Conservation (phyloP, 1,139 yeast genomes). For the Geotrichum carabidarum region DNA sequence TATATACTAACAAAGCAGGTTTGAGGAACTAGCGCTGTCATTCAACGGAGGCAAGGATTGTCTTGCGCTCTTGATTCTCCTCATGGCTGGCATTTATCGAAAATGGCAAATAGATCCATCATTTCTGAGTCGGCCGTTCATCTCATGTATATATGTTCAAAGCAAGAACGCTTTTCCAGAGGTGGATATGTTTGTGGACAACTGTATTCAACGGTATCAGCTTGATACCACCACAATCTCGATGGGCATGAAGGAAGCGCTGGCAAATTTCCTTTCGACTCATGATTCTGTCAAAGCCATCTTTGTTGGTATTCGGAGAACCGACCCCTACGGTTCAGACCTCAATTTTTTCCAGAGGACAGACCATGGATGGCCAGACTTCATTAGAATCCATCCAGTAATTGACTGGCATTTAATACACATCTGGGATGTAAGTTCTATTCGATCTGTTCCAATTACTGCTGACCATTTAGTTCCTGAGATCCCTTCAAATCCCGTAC, state of each 20-base stretch:
- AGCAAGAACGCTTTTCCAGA: slow-evolving; percentile 63
- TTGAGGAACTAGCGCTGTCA: slow-evolving; percentile 62
- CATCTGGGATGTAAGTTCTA: slow-evolving; percentile 52
- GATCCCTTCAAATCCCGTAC: slow-evolving; percentile 50
- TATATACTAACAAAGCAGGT: slow-evolving; percentile 24
- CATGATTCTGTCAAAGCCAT: slow-evolving; percentile 52
- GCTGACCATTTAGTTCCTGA: slow-evolving; percentile 41
- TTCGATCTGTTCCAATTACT: not conserved
- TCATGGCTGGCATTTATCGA: slow-evolving; percentile 54
- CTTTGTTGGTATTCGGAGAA: slow-evolving; percentile 73
- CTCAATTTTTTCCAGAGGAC: slow-evolving; percentile 58
- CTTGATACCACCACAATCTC: slow-evolving; percentile 38
- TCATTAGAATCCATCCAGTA: slow-evolving; percentile 73
- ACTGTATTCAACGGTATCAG: slow-evolving; percentile 33
- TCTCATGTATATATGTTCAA: slow-evolving; percentile 61
- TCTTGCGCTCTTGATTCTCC: slow-evolving; percentile 67
- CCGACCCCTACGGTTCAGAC: slow-evolving; percentile 68
- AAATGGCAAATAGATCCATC: slow-evolving; percentile 24
- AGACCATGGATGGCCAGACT: slow-evolving; percentile 85
- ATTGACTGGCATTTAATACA: slow-evolving; percentile 75
- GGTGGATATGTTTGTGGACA: slow-evolving; percentile 44
- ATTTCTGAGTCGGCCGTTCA: slow-evolving; percentile 20
- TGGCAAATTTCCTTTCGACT: slow-evolving; percentile 48
- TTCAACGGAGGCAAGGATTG: slow-evolving; percentile 93
- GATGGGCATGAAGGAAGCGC: slow-evolving; percentile 54